phyloP scores from a whole-genome alignment of 306 rosid species.

The Astragalus membranaceus region DNA sequence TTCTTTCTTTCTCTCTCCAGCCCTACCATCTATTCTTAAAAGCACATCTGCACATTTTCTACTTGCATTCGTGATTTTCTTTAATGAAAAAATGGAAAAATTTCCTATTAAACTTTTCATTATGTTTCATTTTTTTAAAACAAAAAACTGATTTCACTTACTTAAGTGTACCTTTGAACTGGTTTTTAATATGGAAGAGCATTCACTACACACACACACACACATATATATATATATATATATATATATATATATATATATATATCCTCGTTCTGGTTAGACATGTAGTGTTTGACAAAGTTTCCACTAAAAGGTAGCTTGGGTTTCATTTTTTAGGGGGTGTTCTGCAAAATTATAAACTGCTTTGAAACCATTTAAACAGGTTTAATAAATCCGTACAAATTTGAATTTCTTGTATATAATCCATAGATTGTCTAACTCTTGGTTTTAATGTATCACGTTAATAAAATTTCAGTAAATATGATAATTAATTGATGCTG shows the following conservation, averaged over 20 bases:
- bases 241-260: no score
- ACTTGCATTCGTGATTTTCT: not conserved
- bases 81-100: not conserved
- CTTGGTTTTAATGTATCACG: no score
- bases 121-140: not conserved
- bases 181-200: not conserved
- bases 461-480: no score
- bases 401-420: no score
- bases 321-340: not conserved
- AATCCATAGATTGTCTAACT: no score
- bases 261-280: not conserved
- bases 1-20: constrained; percentile 15
- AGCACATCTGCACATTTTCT: not conserved
- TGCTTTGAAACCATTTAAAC: not conserved
- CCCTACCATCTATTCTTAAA: not conserved
- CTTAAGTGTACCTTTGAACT: not conserved
- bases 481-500: no score
- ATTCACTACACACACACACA: not conserved
- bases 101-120: not conserved
- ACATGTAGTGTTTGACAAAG: not conserved
- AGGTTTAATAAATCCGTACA: no score
- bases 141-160: not conserved
- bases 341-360: not conserved
- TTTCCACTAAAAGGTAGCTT: not conserved
- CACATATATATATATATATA: not conserved